A percentile compares a stretch with the other conserved stretches of the same genome.
These are phyloP conservation scores for Fennellomyces sp. DNA, from an alignment of 371 early-diverging fungal genomes.

Conservation along the genomic window DNA sequence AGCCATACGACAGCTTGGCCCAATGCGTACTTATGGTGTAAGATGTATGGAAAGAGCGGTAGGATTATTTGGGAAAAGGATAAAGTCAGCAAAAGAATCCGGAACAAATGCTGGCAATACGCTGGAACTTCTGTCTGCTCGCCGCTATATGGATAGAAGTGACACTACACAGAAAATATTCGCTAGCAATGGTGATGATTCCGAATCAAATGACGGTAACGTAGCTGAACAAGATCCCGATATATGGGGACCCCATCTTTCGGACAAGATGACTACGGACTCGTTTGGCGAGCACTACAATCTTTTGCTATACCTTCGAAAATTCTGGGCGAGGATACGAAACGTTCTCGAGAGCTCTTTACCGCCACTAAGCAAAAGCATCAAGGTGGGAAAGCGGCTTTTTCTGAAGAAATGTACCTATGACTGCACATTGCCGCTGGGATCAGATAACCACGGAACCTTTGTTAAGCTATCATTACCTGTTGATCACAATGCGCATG, in stretches of 20 bases:
- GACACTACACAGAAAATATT: too few relatives aligned
- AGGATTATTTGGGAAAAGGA: neutral
- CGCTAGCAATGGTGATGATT: neutral
- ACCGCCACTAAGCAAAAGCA: neutral
- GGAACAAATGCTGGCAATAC: neutral
- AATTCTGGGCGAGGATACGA: neutral
- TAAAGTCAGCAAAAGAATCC: neutral
- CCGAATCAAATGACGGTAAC: neutral
- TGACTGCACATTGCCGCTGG: too few relatives aligned
- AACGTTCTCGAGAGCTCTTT: neutral
- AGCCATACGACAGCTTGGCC: neutral
- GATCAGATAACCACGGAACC: too few relatives aligned
- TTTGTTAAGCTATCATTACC: too few relatives aligned
- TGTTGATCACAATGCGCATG: too few relatives aligned
- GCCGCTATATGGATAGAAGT: neutral
- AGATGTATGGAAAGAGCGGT: neutral
- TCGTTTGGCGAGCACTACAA: neutral
- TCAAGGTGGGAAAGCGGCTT: neutral
- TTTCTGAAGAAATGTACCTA: too few relatives aligned
- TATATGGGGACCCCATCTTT: neutral
- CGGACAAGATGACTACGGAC: neutral
- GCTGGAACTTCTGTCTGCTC: neutral
- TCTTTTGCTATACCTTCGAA: neutral
- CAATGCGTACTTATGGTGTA: neutral
- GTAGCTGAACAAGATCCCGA: neutral